Conservation (phyloP, 2,329 filamentous ascomycete genomes). For the Pezicula neosporulosa region DNA sequence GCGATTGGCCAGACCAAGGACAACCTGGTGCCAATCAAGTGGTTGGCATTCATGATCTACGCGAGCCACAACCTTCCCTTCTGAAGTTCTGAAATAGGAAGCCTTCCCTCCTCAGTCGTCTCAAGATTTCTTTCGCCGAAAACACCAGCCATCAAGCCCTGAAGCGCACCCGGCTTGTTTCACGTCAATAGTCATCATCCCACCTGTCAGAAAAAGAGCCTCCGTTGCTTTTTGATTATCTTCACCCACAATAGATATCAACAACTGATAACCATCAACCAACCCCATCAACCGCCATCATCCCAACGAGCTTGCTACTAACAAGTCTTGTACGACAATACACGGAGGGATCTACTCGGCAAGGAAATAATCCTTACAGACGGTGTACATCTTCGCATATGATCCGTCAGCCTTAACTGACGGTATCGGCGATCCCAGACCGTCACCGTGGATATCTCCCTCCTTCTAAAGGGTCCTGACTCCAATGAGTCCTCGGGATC, state of each 20-base stretch:
- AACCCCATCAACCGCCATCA: constrained; percentile 9
- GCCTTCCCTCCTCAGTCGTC: constrained; percentile 26
- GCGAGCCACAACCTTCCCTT: constrained; percentile 39
- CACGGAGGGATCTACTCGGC: constrained; percentile 8
- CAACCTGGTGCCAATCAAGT: constrained; percentile 41
- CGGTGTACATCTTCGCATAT: constrained; percentile 21
- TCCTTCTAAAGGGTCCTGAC: constrained; percentile 74
- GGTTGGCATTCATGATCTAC: constrained; percentile 35
- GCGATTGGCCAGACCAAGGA: constrained; percentile 35
- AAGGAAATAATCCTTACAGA: constrained; percentile 11
- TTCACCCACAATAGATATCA: constrained; percentile 2
- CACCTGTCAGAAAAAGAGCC: constrained; percentile 15
- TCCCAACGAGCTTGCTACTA: constrained; percentile 11
- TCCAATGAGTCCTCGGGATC: constrained; percentile 65
- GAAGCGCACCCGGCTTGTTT: constrained; percentile 21
- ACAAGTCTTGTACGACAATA: constrained; percentile 11
- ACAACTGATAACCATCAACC: constrained; percentile 14
- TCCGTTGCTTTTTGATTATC: constrained; percentile 11
- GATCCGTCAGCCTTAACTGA: constrained; percentile 28
- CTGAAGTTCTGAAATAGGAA: constrained; percentile 32
- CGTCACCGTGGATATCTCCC: constrained; percentile 93
- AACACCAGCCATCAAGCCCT: constrained; percentile 15
- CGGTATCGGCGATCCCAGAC: constrained; percentile 33
- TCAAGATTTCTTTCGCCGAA: constrained; percentile 25
- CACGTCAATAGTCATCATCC: constrained; percentile 19